Base-by-base conservation (phyloP, 352 stramenopile species). In the Globisporangium lucens region DNA sequence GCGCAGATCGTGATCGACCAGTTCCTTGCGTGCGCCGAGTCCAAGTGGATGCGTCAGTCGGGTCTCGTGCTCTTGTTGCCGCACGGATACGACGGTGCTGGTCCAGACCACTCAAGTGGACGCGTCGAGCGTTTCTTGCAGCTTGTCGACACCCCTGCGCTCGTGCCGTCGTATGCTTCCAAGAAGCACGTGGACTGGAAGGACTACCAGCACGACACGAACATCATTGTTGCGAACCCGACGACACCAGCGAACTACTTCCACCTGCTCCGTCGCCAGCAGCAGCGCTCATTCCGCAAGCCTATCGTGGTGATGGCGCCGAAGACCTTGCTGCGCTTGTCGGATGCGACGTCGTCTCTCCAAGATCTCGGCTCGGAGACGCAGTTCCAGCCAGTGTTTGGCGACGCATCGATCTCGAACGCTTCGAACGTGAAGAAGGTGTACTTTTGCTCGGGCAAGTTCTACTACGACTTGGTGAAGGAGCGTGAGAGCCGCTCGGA, bases 181-280 rank as follows among this genome's bases (percentile, higher is more conserved):
- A 61, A 74, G 9, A 82, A 87, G 56, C 67, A 77, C 38, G 67
- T 56, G 1, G 72, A 90, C 30, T 90, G 83, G 84, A 75, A 76
- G 47, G 68, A 78, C 33, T 92, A 82, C 68, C 63, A 89, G 58
- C 73, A 90, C 65, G 82, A 94, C 63, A 83, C 85, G 24, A 97
- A 97, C 74, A 79, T 96, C 62, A 91, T 94, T 62, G 87, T 97
- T 10, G 79, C 82, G 52, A 93, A 94, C 61, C 70, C 87, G 43
- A 96, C 84, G 43, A 97, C 89, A 17, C 95, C 97, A 1, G 96
- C 95, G 43, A 98, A 99, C 75, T 99, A 98, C 75, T 99, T 99
- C 78, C 95, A 99, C 70, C 80, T 95, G 67, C 78, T 99, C 64
- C 91, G 95, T 70, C 90, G 96, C 66, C 96, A 98, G 67, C 84